phyloP scores from a whole-genome alignment of 2,329 filamentous ascomycete genomes.

The Fusarium mundagurra region DNA sequence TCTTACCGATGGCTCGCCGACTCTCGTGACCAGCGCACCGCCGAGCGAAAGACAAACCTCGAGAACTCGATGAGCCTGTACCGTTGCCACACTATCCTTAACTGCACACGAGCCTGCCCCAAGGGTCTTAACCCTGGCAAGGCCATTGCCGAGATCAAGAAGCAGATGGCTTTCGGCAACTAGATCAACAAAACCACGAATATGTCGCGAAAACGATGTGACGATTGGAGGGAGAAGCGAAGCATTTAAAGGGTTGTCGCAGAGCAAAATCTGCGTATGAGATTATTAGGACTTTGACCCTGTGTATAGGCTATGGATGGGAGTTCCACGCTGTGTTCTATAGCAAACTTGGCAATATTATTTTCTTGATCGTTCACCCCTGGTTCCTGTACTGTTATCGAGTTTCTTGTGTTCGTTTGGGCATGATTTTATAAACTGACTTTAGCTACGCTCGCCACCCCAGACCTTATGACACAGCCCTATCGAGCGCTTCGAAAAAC shows the following conservation, averaged over 20 bases:
- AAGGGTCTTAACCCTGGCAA: slow-evolving; percentile 97
- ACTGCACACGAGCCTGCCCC: slow-evolving; percentile 97
- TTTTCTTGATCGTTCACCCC: slow-evolving; percentile 39
- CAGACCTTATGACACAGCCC: too few relatives aligned
- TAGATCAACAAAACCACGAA: slow-evolving; percentile 30
- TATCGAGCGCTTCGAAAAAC: background rate
- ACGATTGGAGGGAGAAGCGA: slow-evolving; percentile 27
- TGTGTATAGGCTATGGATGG: slow-evolving; percentile 44
- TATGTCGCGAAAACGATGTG: slow-evolving; percentile 21
- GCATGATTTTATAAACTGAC: background rate
- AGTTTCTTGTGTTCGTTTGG: background rate
- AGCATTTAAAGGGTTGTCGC: slow-evolving; percentile 35
- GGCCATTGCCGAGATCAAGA: slow-evolving; percentile 98
- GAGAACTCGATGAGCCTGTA: slow-evolving; percentile 99
- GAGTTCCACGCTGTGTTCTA: slow-evolving; percentile 43
- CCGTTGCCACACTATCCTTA: slow-evolving; percentile 98
- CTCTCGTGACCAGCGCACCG: slow-evolving; percentile 89
- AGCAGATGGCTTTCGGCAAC: slow-evolving; percentile 78
- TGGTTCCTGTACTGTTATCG: background rate
- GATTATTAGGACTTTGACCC: slow-evolving; percentile 43
- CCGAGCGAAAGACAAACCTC: slow-evolving; percentile 86
- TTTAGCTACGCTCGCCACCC: background rate
- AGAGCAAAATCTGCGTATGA: slow-evolving; percentile 35
- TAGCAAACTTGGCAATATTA: slow-evolving; percentile 41
- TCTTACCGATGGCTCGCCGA: slow-evolving; percentile 98